Base-by-base conservation (phyloP, 2,329 filamentous ascomycete genomes). In the Rugonectria rugulosa region DNA sequence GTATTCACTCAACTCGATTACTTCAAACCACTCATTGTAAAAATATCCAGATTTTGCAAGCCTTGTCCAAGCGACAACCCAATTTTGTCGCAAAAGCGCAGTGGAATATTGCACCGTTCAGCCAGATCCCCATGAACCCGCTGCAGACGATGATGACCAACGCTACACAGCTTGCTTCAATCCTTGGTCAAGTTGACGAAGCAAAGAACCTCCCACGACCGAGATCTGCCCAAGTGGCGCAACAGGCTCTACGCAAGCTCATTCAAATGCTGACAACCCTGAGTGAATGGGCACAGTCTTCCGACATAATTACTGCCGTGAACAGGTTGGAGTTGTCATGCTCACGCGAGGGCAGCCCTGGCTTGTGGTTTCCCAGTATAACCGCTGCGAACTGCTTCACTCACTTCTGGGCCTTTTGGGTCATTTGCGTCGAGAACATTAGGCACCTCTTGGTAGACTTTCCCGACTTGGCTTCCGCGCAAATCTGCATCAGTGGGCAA, bases 341-440 rank as follows among this genome's bases (percentile, higher is more conserved):
- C 24, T 21, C 24, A 2, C 10, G 24, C 3, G 14, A 46, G 17
- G 12, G 9, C 15, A 14, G 24, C n/a, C 31, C 23, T 24, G 2
- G 17, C 26, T 38, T 74, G 14, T 72, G 62, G 61, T 77, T 73
- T 41, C 62, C 70, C 0, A 68, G 67, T 17, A 69, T 78, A 17
- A 72, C 72, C 2, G 63, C 64, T 4, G 75, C 74, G 3, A 78
- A 77, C 31, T 67, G 66, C 4, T 61, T 71, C 15, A 75, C 70
- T 0, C 73, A 78, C 36, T 67, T 70, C 6, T 77, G 74, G 75
- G 65, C 72, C 0, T 73, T 77, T 24, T 68, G 65, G 36, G 68
- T 75, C 6, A 66, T 76, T 3, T 77, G 74, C 53, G 56, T 72
- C 3, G 34, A 56, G 0, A 71, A 74, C 20, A 63, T 75, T 4